Percentiles rank a stretch among this genome's conserved stretches.
Conservation (phyloP, 192 early-diverging fungal genomes). For the Diversispora eburnea region DNA sequence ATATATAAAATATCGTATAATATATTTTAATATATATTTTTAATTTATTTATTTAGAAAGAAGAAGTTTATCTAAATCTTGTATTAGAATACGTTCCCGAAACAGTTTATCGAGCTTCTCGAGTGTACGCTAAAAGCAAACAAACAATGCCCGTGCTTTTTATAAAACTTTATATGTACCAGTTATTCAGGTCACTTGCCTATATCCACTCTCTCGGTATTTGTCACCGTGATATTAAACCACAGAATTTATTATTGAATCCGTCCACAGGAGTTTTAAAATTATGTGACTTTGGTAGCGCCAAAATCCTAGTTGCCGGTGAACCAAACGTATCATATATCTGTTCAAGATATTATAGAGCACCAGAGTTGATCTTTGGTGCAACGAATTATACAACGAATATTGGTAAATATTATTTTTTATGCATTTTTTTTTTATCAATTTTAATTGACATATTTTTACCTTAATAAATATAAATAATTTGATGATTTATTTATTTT, state of each 20-base stretch:
- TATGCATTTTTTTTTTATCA: neutral
- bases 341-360: slow-evolving; percentile 96
- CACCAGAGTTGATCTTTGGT: slow-evolving; percentile 96
- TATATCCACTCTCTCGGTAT: slow-evolving; percentile 97
- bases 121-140: slow-evolving; percentile 86
- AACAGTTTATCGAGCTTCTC: slow-evolving; percentile 90
- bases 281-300: slow-evolving; percentile 96
- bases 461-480: neutral
- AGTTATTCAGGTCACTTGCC: slow-evolving; percentile 92
- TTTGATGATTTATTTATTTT: neutral
- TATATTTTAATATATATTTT: no score
- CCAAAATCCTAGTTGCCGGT: slow-evolving; percentile 89
- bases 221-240: slow-evolving; percentile 99
- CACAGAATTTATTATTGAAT: slow-evolving; percentile 95
- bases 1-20: no score
- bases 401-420: slow-evolving; percentile 43
- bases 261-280: slow-evolving; percentile 89
- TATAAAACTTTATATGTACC: slow-evolving; percentile 99
- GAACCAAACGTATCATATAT: slow-evolving; percentile 99
- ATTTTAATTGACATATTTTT: neutral
- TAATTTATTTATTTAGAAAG: slow-evolving; percentile 50
- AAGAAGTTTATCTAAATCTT: slow-evolving; percentile 95
- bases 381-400: slow-evolving; percentile 87
- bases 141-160: slow-evolving; percentile 92
- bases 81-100: slow-evolving; percentile 95